Evolutionary conservation across 352 stramenopile genomes (phyloP).

Genomic region (Phytophthora cactorum): DNA sequence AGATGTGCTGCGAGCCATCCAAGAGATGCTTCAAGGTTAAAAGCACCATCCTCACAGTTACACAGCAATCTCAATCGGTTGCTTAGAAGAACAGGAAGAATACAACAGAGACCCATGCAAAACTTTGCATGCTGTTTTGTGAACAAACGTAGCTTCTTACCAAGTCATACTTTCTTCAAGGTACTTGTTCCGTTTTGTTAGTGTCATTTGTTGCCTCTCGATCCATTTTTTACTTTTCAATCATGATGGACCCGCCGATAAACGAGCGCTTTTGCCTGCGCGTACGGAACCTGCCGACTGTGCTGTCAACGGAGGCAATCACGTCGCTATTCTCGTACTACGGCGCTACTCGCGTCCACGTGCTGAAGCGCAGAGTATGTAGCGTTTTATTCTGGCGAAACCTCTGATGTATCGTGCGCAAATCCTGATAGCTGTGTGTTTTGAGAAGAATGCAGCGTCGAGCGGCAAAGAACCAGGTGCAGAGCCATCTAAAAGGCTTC

Average conservation of each 20-base stretch:
- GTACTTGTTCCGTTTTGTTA: slow-evolving; percentile 4
- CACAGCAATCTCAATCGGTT: slow-evolving; percentile 11
- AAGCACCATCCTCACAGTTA: slow-evolving; percentile 4
- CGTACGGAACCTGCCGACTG: slow-evolving; percentile 63
- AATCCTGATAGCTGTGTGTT: not conserved
- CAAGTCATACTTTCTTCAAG: slow-evolving; percentile 21
- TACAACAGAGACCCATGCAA: not conserved
- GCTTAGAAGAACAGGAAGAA: slow-evolving; percentile 26
- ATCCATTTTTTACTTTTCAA: slow-evolving; percentile 9
- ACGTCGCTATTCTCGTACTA: slow-evolving; percentile 67
- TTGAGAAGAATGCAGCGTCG: slow-evolving; percentile 34
- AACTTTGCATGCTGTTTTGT: not conserved
- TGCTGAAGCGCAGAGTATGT: slow-evolving; percentile 46
- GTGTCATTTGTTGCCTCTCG: slow-evolving; percentile 1
- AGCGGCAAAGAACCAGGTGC: slow-evolving; percentile 42
- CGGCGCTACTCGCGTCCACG: slow-evolving; percentile 52
- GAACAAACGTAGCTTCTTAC: not conserved
- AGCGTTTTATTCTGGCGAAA: not conserved
- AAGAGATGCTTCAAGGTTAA: slow-evolving; percentile 63
- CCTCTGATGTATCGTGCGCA: slow-evolving; percentile 13
- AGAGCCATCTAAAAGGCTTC: slow-evolving; percentile 10
- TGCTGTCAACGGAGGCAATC: slow-evolving; percentile 62
- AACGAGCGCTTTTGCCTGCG: slow-evolving; percentile 46
- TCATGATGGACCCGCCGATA: not conserved
- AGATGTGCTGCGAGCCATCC: slow-evolving; percentile 70